Percentiles rank a stretch among this genome's conserved stretches.
Conservation (phyloP, 2,329 filamentous ascomycete species). For the Calonectria crousiana region DNA sequence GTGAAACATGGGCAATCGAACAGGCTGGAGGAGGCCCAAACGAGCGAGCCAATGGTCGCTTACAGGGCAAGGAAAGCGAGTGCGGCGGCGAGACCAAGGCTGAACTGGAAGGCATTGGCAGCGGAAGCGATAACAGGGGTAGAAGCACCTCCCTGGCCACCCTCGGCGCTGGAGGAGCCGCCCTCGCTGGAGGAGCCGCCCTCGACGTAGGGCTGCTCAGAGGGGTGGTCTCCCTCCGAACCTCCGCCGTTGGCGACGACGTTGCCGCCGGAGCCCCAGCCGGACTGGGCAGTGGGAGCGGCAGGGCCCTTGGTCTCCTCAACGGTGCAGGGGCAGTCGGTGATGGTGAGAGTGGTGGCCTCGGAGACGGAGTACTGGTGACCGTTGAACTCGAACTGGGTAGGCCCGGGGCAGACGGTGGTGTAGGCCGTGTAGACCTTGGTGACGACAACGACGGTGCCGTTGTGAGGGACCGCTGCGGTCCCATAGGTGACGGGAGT, state of each 20-base stretch:
- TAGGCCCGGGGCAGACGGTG: conserved; percentile 61
- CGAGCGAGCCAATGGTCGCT: conserved; percentile 17
- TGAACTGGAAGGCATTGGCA: conserved; percentile 47
- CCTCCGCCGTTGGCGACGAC: background rate
- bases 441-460: conserved; percentile 46
- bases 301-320: conserved; percentile 45
- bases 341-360: conserved; percentile 67
- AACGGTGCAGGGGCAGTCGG: conserved; percentile 65
- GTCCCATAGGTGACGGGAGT: conserved; percentile 18
- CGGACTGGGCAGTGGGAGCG: conserved; percentile 25
- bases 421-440: conserved; percentile 52
- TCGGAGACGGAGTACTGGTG: conserved; percentile 66
- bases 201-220: conserved; percentile 20
- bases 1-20: background rate
- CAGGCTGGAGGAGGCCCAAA: background rate
- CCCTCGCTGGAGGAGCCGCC: conserved; percentile 4
- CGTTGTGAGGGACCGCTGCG: conserved; percentile 32
- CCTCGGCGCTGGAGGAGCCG: conserved; percentile 18
- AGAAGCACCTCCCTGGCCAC: conserved; percentile 29
- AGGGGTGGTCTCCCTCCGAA: background rate
- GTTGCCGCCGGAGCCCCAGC: conserved; percentile 18
- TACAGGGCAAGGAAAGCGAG: conserved; percentile 48
- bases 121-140: conserved; percentile 43
- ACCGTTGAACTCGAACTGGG: conserved; percentile 62
- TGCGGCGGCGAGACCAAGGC: conserved; percentile 40